Evolutionary conservation across 345 rosid species (phyloP).

Genomic region (Noccaea bulbosa): DNA sequence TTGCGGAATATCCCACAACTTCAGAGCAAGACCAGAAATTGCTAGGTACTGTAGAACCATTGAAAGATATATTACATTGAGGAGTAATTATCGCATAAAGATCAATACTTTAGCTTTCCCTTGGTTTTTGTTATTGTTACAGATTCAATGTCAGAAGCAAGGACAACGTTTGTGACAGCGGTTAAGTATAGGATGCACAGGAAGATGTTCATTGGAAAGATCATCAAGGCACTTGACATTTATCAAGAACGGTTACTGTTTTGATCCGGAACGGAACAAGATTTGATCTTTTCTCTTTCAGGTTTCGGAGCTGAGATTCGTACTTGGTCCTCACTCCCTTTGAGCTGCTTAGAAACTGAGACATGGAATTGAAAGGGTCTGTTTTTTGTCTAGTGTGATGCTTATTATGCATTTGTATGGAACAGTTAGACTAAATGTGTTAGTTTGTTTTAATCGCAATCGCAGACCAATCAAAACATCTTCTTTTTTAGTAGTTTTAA

Average conservation of each 20-base stretch:
- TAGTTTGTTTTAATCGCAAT: constrained; percentile 14
- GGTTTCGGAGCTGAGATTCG: constrained; percentile 15
- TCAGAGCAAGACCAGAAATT: constrained; percentile 71
- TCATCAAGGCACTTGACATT: constrained; percentile 66
- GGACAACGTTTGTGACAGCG: constrained; percentile 62
- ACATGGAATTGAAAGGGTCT: constrained; percentile 12
- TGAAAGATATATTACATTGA: not conserved
- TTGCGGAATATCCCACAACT: constrained; percentile 70
- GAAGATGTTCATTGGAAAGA: constrained; percentile 74
- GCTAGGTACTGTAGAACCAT: constrained; percentile 52
- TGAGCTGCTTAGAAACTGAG: constrained; percentile 25
- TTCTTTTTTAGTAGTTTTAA: constrained; percentile 1
- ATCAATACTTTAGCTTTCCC: constrained; percentile 15
- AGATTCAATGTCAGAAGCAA: constrained; percentile 68
- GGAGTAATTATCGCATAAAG: not conserved
- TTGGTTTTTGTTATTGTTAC: constrained; percentile 4
- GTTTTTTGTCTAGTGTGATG: constrained; percentile 30
- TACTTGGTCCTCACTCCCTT: constrained; percentile 23
- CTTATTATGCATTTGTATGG: constrained; percentile 19
- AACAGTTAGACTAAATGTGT: constrained; percentile 29
- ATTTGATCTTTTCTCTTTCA: not conserved
- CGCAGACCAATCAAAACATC: constrained; percentile 8
- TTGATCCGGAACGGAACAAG: constrained; percentile 28
- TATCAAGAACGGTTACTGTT: constrained; percentile 77
- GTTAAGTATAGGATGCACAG: constrained; percentile 84